Conservation (phyloP, 116 monocot genomes). For the Thalassia testudinum region DNA sequence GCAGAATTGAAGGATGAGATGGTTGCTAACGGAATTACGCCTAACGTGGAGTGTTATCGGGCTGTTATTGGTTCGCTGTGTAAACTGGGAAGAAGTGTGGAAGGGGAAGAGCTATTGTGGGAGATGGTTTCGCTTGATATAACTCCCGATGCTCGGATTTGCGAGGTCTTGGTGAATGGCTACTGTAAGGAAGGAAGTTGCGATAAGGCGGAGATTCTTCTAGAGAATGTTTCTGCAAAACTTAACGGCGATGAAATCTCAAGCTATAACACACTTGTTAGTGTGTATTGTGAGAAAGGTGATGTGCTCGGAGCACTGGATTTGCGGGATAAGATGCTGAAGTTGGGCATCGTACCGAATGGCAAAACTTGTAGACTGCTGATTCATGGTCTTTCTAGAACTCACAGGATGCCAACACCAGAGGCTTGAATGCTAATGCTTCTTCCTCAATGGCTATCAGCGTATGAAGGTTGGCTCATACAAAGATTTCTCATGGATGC, state of each 20-base stretch:
- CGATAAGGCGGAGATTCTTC: slow-evolving; percentile 37
- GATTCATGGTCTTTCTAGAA: slow-evolving; percentile 25
- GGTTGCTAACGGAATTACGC: slow-evolving; percentile 24
- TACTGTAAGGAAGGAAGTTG: slow-evolving; percentile 28
- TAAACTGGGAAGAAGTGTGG: slow-evolving; percentile 19
- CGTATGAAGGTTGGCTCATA: too few relatives aligned
- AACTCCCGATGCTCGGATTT: slow-evolving; percentile 33
- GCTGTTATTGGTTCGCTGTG: slow-evolving; percentile 40
- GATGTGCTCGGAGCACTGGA: slow-evolving; percentile 26
- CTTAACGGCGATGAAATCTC: slow-evolving; percentile 27
- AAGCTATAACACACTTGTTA: slow-evolving; percentile 44
- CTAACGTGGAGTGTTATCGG: slow-evolving; percentile 30
- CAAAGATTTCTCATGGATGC: too few relatives aligned
- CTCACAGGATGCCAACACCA: too few relatives aligned
- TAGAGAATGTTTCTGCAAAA: slow-evolving; percentile 26
- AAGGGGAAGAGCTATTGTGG: slow-evolving; percentile 49
- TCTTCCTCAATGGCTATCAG: too few relatives aligned
- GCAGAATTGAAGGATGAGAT: slow-evolving; percentile 51
- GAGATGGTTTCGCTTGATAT: slow-evolving; percentile 35
- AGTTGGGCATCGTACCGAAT: slow-evolving; percentile 54
- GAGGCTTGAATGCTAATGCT: too few relatives aligned
- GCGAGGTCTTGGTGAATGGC: slow-evolving; percentile 30
- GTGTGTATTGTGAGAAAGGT: slow-evolving; percentile 23
- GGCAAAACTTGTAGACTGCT: slow-evolving; percentile 44
- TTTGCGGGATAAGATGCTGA: slow-evolving; percentile 50